These are phyloP conservation scores for Pseudevernia furfuracea DNA, from an alignment of 495 filamentous ascomycete genomes.

Conservation along the genomic window DNA sequence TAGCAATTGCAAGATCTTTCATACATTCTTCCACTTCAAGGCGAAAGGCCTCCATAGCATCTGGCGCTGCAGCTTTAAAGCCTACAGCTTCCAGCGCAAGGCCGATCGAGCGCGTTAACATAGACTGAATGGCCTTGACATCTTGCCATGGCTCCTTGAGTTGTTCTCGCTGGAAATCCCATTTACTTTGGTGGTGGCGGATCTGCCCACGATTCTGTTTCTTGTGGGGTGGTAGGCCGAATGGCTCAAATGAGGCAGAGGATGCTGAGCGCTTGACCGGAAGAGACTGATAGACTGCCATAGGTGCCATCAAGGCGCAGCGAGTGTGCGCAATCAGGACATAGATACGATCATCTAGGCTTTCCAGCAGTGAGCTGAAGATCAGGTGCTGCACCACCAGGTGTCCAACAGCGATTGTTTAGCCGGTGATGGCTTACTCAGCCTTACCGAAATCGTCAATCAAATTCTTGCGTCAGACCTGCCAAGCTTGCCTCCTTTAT, in stretches of 20 bases:
- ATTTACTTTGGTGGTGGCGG: conserved; percentile 39
- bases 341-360: conserved; percentile 1
- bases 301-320: conserved; percentile 23
- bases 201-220: conserved; percentile 41
- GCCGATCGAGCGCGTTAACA: conserved; percentile 52
- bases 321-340: background rate
- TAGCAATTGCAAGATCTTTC: conserved; percentile 1
- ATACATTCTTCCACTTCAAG: conserved; percentile 57
- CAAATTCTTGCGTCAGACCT: background rate
- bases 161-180: conserved; percentile 26
- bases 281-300: conserved; percentile 26
- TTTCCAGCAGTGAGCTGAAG: conserved; percentile 7
- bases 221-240: conserved; percentile 32
- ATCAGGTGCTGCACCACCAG: background rate
- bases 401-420: background rate
- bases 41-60: conserved; percentile 52
- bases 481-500: too few species aligned
- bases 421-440: background rate
- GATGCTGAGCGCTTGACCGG: conserved; percentile 37
- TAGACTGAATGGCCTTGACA: conserved; percentile 39
- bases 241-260: conserved; percentile 26
- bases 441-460: background rate
- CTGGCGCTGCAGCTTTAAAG: conserved; percentile 49
- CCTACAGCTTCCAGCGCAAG: conserved; percentile 47
- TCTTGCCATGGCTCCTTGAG: conserved; percentile 38